A percentile compares a stretch with the other conserved stretches of the same genome.
Conservation (phyloP, 257 asterid species). For the Nicotiana otophora region DNA sequence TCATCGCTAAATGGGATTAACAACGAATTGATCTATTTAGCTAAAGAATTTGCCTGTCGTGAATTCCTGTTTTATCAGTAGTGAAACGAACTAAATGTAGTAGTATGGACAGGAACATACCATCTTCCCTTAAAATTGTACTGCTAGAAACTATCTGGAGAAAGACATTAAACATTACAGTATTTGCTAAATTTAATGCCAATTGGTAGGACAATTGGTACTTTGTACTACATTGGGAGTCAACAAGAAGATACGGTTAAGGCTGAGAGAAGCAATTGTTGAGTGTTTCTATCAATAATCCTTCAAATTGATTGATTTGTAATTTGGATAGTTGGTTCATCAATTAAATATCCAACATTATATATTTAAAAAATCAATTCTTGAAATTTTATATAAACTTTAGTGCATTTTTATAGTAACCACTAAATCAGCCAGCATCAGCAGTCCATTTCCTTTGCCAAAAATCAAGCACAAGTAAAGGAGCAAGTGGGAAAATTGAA, state of each 20-base stretch:
- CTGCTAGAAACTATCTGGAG: neutral
- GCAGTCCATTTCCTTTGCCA: neutral
- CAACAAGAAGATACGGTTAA: neutral
- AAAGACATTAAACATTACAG: neutral
- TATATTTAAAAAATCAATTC: neutral
- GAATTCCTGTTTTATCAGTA: no score
- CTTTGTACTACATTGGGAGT: neutral
- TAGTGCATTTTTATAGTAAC: neutral
- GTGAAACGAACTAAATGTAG: neutral
- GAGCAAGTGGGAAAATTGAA: slow-evolving; percentile 7
- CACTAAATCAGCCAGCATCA: neutral
- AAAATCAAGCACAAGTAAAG: slow-evolving; percentile 4
- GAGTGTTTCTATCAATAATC: neutral
- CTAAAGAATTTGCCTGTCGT: no score
- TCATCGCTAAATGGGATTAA: no score
- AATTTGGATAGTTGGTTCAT: neutral
- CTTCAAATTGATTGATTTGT: neutral
- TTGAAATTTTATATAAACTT: neutral
- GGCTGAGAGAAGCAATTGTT: neutral
- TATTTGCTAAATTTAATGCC: neutral
- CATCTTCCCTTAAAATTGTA: neutral
- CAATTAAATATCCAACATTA: neutral
- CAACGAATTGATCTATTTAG: no score
- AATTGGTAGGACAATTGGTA: neutral
- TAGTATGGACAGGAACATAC: neutral